Conservation (phyloP, 345 rosid genomes). For the Carallia pectinifolia region DNA sequence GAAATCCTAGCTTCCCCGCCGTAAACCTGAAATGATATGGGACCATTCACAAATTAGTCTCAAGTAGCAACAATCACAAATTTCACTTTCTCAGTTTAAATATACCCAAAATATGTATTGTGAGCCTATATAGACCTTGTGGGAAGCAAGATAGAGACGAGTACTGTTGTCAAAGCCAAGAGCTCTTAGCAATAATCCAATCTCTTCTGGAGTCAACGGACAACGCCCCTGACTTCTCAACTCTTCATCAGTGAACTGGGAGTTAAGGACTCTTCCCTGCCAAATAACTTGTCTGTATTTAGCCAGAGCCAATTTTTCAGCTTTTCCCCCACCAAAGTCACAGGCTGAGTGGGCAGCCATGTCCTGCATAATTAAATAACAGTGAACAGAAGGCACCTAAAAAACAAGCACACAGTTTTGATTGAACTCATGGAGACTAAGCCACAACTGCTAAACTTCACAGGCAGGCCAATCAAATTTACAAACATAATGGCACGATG, state of each 20-base stretch:
- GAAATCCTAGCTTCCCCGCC: conserved; percentile 98
- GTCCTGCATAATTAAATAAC: conserved; percentile 48
- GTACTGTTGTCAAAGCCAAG: conserved; percentile 82
- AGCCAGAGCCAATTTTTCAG: conserved; percentile 78
- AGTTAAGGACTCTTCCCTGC: conserved; percentile 96
- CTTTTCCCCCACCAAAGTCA: conserved; percentile 97
- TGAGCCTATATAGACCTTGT: conserved; percentile 50
- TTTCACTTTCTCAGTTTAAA: background rate
- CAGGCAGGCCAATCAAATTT: background rate
- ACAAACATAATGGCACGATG: background rate
- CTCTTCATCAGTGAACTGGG: conserved; percentile 80
- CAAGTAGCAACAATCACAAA: background rate
- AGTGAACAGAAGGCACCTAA: background rate
- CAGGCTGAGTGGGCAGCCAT: conserved; percentile 99
- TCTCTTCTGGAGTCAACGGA: conserved; percentile 95
- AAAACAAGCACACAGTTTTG: background rate
- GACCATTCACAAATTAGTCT: background rate
- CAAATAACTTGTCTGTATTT: conserved; percentile 85
- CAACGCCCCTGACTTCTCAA: conserved; percentile 89
- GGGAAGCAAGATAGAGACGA: conserved; percentile 90
- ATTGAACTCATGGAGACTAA: background rate
- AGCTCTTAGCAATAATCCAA: conserved; percentile 84
- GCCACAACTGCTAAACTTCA: conserved; percentile 3
- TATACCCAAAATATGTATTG: background rate
- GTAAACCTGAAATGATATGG: conserved; percentile 52